Percentiles rank a stretch among this genome's conserved stretches.
Evolutionary conservation across 2,329 filamentous ascomycete genomes (phyloP).

Genomic region (Salinomyces thailandicus): DNA sequence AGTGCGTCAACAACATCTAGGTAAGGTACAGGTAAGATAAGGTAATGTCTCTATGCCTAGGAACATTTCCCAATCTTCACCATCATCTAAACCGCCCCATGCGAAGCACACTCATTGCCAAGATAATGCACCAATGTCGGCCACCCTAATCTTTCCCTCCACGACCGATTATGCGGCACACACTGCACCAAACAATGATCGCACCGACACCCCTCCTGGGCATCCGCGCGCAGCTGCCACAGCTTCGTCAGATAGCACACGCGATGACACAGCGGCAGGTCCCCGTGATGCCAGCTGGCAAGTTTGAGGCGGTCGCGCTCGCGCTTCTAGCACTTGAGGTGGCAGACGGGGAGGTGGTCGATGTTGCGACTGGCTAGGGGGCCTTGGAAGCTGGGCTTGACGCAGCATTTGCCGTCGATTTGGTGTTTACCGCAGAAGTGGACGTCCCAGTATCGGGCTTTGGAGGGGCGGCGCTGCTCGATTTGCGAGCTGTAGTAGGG

Average conservation of each 20-base stretch:
- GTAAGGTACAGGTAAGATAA: too few relatives aligned
- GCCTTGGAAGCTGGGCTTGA: background rate
- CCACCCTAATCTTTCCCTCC: background rate
- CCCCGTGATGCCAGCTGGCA: background rate
- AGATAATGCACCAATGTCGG: background rate
- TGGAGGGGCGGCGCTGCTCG: background rate
- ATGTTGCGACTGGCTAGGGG: constrained; percentile 1
- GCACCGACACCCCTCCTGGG: background rate
- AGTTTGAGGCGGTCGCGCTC: constrained; percentile 3
- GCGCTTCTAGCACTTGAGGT: constrained; percentile 3
- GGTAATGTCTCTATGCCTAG: too few relatives aligned
- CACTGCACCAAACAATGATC: background rate
- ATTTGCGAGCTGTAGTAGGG: background rate
- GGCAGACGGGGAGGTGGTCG: constrained; percentile 5
- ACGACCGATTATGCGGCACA: background rate
- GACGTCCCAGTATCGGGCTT: background rate
- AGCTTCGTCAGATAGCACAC: constrained; percentile 3
- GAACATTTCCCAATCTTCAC: too few relatives aligned
- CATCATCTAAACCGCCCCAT: too few relatives aligned
- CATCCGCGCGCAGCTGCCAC: background rate
- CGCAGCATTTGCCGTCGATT: background rate
- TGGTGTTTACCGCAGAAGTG: constrained; percentile 4
- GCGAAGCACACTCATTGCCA: background rate
- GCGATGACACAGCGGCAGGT: constrained; percentile 5
- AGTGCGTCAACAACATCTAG: too few relatives aligned